Base-by-base conservation (phyloP, 257 asterid genomes). In the Solanum habrochaites region DNA sequence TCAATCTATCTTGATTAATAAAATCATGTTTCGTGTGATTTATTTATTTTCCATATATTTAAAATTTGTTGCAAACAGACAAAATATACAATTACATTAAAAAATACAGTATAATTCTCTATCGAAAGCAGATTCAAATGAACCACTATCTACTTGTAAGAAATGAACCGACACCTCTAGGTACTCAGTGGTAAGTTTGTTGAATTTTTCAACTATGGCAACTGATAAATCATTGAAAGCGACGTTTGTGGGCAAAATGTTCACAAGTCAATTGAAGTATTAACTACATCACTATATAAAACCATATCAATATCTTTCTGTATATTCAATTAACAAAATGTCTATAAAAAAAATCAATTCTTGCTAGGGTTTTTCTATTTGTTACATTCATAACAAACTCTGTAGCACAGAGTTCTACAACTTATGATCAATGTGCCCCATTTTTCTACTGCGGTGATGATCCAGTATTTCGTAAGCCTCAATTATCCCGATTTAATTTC, bases 391-490 rank as follows among this genome's bases (percentile, higher is more conserved):
- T 78, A 49, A 56, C 82, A 18, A 72, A 23, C 47, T 89, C 88
- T 90, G 66, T 56, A 90, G 93, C 95, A 23, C 88, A 87, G 89
- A 89, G 78, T 49, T 75, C 32, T 70, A 67, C 74, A 27, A 67
- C 6, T 67, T 6, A 0, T 58, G 66, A 21, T 29, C 74, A 6
- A 67, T 93, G 97, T 87, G n/a, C 23, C 66, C 10, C 52, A 52
- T 93, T 94, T 62, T 90, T 85, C 2, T 90, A 85, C 2, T 93
- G 98, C 78, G 92, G 94, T 11, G 72, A 86, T 27, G 42, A 90
- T n/a, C 56, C 1, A 80, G 74, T 42, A 70, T 29, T 45, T 45
- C 71, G 87, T 85, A 85, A 70, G 42, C 18, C 40, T 37, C 67
- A 29, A 18, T 18, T 8, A 27, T 18, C 29, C 60, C 27, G 27